These are phyloP conservation scores for Pilaira anomala DNA, from an alignment of 192 early-diverging fungal genomes.

Conservation along the genomic window DNA sequence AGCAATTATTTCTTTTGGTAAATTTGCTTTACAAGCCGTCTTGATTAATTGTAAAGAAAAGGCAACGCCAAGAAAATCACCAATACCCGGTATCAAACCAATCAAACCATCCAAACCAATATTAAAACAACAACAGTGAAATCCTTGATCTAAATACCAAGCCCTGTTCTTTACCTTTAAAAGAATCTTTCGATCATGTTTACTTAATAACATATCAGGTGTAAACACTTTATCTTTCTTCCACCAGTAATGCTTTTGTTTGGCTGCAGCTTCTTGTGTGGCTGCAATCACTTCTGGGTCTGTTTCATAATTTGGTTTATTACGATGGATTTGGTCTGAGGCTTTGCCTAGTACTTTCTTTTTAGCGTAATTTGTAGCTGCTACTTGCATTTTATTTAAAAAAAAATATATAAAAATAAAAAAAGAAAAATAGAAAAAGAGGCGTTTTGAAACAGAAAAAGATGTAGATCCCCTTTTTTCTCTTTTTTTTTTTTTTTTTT, in stretches of 20 bases:
- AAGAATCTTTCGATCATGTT: constrained; percentile 31
- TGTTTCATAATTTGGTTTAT: constrained; percentile 7
- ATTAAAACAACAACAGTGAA: constrained; percentile 38
- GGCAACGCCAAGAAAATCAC: constrained; percentile 40
- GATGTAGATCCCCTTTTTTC: not conserved
- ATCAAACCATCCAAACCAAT: constrained; percentile 49
- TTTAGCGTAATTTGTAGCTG: not conserved
- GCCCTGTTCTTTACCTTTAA: constrained; percentile 44
- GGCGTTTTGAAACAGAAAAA: not conserved
- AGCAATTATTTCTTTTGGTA: constrained; percentile 36
- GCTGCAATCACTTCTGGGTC: constrained; percentile 27
- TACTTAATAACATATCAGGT: constrained; percentile 26
- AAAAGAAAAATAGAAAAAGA: constrained; percentile 1
- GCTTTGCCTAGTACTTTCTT: constrained; percentile 10
- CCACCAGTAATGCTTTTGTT: constrained; percentile 23
- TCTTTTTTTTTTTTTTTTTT: too few species aligned
- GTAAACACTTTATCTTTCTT: constrained; percentile 5
- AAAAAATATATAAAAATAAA: constrained; percentile 1
- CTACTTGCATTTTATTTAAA: constrained; percentile 6
- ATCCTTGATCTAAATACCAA: constrained; percentile 42
- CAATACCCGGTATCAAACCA: constrained; percentile 51
- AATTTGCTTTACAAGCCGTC: constrained; percentile 41
- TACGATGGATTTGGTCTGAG: not conserved
- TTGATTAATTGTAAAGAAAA: constrained; percentile 41
- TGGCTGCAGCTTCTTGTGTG: constrained; percentile 16